phyloP scores from a whole-genome alignment of 352 stramenopile species.

The Phytophthora pluvialis region DNA sequence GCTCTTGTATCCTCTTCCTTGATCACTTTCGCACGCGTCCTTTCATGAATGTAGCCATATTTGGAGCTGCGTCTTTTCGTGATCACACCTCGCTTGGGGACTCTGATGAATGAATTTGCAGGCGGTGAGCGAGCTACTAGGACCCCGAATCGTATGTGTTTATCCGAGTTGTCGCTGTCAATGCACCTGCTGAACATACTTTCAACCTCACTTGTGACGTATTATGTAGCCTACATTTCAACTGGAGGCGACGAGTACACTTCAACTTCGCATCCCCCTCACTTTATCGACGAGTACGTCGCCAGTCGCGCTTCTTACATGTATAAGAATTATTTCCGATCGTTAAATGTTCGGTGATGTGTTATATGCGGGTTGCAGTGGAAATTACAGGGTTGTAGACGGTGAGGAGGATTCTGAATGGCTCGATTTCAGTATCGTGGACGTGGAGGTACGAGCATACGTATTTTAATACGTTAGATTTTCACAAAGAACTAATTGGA shows the following conservation, averaged over 20 bases:
- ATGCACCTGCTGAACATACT: not conserved
- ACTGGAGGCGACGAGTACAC: conserved; percentile 2
- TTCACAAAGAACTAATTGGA: not conserved
- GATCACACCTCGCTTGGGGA: conserved; percentile 2
- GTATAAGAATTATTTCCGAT: not conserved
- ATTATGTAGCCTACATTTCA: not conserved
- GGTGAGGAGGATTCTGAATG: conserved; percentile 18
- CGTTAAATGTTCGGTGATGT: not conserved
- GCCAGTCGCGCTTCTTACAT: not conserved
- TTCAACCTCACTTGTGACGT: not conserved
- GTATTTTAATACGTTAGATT: not conserved
- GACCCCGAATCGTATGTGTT: not conserved
- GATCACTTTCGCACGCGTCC: not conserved
- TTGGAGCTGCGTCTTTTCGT: conserved; percentile 25
- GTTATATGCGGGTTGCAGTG: too few relatives aligned
- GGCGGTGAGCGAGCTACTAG: conserved; percentile 4
- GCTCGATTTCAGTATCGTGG: conserved; percentile 18
- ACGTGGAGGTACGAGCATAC: conserved; percentile 21
- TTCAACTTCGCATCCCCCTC: not conserved
- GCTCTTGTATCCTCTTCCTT: not conserved
- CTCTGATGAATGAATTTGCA: conserved; percentile 11
- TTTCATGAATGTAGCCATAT: conserved; percentile 26
- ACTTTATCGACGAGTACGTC: conserved; percentile 12
- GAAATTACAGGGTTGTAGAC: not conserved
- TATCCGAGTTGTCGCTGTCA: not conserved